phyloP scores from a whole-genome alignment of 805 yeast species.

The Saturnispora mendoncae region DNA sequence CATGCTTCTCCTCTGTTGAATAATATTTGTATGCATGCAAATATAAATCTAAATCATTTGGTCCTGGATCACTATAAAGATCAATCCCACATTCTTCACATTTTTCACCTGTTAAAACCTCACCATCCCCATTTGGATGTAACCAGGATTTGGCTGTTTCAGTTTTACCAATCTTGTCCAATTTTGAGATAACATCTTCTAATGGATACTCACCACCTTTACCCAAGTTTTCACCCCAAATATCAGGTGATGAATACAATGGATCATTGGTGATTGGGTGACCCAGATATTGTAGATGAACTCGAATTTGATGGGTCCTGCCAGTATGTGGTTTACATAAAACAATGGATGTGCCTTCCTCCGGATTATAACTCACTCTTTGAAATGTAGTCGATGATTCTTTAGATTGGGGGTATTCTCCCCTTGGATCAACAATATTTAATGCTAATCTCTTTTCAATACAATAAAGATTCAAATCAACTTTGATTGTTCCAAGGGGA shows the following conservation, averaged over 20 bases:
- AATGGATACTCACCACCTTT: slow-evolving; percentile 41
- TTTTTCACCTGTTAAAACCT: slow-evolving; percentile 44
- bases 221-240: slow-evolving; percentile 80
- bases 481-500: slow-evolving; percentile 44
- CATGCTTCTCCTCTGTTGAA: slow-evolving; percentile 29
- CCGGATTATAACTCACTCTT: slow-evolving; percentile 52
- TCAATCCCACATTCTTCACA: slow-evolving; percentile 60
- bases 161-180: slow-evolving; percentile 66
- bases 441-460: slow-evolving; percentile 67
- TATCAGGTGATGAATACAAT: slow-evolving; percentile 62
- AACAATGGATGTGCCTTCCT: slow-evolving; percentile 54
- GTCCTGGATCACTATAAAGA: slow-evolving; percentile 80
- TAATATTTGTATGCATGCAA: slow-evolving; percentile 82
- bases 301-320: slow-evolving; percentile 90
- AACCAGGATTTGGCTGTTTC: slow-evolving; percentile 61
- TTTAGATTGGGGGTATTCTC: slow-evolving; percentile 42
- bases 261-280: slow-evolving; percentile 91
- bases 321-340: slow-evolving; percentile 85
- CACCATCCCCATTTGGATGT: slow-evolving; percentile 54
- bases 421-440: slow-evolving; percentile 42
- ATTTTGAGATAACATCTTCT: slow-evolving; percentile 35
- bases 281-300: slow-evolving; percentile 85
- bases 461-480: slow-evolving; percentile 62
- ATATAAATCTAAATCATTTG: slow-evolving; percentile 81
- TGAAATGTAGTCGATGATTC: slow-evolving; percentile 61